Base-by-base conservation (phyloP, 345 rosid genomes). In the Eucalyptus polyanthemos region DNA sequence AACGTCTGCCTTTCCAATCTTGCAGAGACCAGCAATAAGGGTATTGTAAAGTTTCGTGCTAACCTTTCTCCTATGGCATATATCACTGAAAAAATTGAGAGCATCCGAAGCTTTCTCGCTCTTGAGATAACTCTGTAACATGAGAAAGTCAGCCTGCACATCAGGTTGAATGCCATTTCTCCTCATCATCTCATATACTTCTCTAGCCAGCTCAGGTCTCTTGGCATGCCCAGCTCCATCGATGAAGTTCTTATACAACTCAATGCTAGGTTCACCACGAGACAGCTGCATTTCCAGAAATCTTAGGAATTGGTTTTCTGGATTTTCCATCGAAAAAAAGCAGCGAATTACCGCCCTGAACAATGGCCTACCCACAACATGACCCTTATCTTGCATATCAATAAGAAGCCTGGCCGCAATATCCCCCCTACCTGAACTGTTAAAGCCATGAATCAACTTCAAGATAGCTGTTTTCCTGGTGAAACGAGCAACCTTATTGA, bases 381-480 rank as follows among this genome's bases (percentile, higher is more conserved):
- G 92, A 87, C 97, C 98, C 88, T 92, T 95, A 51, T 94, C 94
- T 89, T 95, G 98, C 99, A 97, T 97, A 88, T 94, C 95, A 85
- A 94, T 86, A 51, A 98, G 93, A 90, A 98, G 97, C 89, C 90
- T 91, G 51, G 94, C 94, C 60, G 97, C 97, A 89, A 94, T 87
- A 92, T 96, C 96, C 85, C 92, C 94, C 92, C 93, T 94, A 89
- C 92, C 90, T 40, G 90, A 90, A 90, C 89, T 89, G 87, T 24
- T 88, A 89, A 96, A 91, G 88, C 96, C 96, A 60, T 40, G 76
- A 90, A 98, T 96, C 94, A 97, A 92, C 67, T 88, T 80, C 65
- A 85, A 2, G 90, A 92, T 97, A 90, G 93, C 89, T 49, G 13
- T 72, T 47, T n/a, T 83, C 31, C 86, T 62, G 49, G 92, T 90